Evolutionary conservation across 2,329 filamentous ascomycete genomes (phyloP).

Genomic region (Truncatella angustata): DNA sequence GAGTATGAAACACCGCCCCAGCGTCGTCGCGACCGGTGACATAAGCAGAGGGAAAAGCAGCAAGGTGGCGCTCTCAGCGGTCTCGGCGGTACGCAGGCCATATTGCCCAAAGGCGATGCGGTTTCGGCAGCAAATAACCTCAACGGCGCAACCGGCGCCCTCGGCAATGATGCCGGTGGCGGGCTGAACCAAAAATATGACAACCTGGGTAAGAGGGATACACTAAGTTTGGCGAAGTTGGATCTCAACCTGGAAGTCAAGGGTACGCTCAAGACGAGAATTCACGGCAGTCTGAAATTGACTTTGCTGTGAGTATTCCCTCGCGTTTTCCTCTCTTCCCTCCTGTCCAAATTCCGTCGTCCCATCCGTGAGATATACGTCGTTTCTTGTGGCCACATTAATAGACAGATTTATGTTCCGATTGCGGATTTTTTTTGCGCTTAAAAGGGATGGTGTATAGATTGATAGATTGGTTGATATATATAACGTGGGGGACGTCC

Average conservation of each 20-base stretch:
- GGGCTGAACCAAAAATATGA: slow-evolving; percentile 24
- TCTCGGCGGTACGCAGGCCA: slow-evolving; percentile 21
- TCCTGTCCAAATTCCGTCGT: background rate
- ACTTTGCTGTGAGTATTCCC: slow-evolving; percentile 56
- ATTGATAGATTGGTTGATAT: no score
- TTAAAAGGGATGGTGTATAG: slow-evolving; percentile 10
- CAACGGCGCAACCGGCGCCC: no score
- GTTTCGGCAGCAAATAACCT: slow-evolving; percentile 28
- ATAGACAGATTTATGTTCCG: slow-evolving; percentile 5
- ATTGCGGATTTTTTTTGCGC: slow-evolving; percentile 6
- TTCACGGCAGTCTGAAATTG: slow-evolving; percentile 79
- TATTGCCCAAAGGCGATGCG: slow-evolving; percentile 27
- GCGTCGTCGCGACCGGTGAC: slow-evolving; percentile 20
- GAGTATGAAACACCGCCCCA: slow-evolving; percentile 22
- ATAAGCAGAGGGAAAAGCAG: slow-evolving; percentile 19
- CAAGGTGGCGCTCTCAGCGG: slow-evolving; percentile 23
- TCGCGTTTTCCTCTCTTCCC: background rate
- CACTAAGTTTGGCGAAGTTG: slow-evolving; percentile 68
- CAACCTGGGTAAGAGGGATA: slow-evolving; percentile 50
- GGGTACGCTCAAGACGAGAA: slow-evolving; percentile 81
- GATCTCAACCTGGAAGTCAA: slow-evolving; percentile 83
- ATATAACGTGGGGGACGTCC: no score
- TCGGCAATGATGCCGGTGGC: slow-evolving; percentile 24
- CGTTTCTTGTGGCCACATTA: slow-evolving; percentile 1
- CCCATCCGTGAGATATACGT: background rate